Conservation (phyloP, 2,329 filamentous ascomycete genomes). For the Macrophomina pseudophaseolina region DNA sequence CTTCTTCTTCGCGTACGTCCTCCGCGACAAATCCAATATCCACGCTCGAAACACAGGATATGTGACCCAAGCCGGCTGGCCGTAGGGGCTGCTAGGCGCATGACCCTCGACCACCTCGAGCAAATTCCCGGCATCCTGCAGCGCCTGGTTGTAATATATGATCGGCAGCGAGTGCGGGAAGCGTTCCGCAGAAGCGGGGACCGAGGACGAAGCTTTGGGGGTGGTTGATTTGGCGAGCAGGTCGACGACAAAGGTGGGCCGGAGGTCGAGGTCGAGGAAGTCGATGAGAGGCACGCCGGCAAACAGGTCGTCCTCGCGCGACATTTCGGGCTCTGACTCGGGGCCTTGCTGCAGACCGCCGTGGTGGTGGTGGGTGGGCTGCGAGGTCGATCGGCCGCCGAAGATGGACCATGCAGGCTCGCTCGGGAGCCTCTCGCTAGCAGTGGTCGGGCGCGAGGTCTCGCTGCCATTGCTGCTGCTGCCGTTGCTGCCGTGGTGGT, state of each 20-base stretch:
- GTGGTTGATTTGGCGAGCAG: not conserved
- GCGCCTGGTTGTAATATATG: conserved; percentile 21
- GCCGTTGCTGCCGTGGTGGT: not conserved
- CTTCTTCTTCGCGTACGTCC: not conserved
- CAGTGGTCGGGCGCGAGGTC: not conserved
- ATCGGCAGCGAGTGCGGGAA: conserved; percentile 7
- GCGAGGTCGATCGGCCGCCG: not conserved
- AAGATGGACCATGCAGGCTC: conserved; percentile 22
- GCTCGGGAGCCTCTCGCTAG: conserved; percentile 6
- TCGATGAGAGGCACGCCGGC: conserved; percentile 21
- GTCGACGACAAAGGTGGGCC: not conserved
- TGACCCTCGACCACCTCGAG: conserved; percentile 14
- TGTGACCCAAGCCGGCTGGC: conserved; percentile 24
- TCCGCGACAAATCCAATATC: conserved; percentile 19
- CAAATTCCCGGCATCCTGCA: conserved; percentile 12
- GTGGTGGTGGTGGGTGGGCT: not conserved
- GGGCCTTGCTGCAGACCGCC: conserved; percentile 3
- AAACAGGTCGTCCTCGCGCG: conserved; percentile 17
- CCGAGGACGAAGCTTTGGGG: not conserved
- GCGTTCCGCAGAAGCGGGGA: not conserved
- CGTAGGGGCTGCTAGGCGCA: conserved; percentile 13
- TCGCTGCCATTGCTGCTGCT: conserved; percentile 2
- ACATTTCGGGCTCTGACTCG: conserved; percentile 22
- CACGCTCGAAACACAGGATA: conserved; percentile 21
- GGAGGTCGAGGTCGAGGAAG: conserved; percentile 17